Conservation (phyloP, 2,329 filamentous ascomycete genomes). For the Aspergillus sp. region DNA sequence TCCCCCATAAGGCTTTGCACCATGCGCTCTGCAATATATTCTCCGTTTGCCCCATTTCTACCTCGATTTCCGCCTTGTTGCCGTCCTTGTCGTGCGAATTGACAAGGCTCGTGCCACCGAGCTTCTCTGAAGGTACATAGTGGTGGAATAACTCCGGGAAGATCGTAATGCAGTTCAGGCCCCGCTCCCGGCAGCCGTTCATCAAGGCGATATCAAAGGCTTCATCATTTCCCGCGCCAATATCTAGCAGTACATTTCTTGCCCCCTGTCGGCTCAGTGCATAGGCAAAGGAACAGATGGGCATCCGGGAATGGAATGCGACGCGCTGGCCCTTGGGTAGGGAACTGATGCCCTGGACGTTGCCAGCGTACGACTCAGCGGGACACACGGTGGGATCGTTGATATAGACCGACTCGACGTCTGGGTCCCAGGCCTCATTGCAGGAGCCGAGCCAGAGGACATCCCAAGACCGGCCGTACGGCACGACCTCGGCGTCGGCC, state of each 20-base stretch:
- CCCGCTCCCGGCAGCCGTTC: constrained; percentile 27
- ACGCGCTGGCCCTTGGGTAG: constrained; percentile 20
- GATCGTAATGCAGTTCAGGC: constrained; percentile 37
- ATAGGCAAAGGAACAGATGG: constrained; percentile 38
- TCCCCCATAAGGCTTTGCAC: constrained; percentile 32
- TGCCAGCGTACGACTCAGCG: constrained; percentile 16
- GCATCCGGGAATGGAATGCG: constrained; percentile 26
- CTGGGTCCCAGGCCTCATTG: constrained; percentile 20
- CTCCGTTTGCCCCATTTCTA: constrained; percentile 32
- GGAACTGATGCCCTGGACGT: constrained; percentile 11
- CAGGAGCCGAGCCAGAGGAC: constrained; percentile 42
- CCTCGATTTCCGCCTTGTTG: constrained; percentile 24
- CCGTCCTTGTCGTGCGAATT: constrained; percentile 22
- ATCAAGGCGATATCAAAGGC: constrained; percentile 39
- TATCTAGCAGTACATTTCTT: constrained; percentile 30
- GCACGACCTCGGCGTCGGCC: neutral
- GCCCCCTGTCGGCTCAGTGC: constrained; percentile 43
- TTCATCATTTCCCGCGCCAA: constrained; percentile 28
- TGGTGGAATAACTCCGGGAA: constrained; percentile 39
- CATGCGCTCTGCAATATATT: constrained; percentile 38
- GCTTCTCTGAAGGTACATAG: constrained; percentile 30
- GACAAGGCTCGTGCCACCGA: constrained; percentile 24
- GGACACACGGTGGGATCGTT: constrained; percentile 27
- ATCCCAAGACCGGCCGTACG: constrained; percentile 38
- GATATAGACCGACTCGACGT: constrained; percentile 19